Base-by-base conservation (phyloP, 75 land plant genomes). In the Sequoiadendron giganteum region DNA sequence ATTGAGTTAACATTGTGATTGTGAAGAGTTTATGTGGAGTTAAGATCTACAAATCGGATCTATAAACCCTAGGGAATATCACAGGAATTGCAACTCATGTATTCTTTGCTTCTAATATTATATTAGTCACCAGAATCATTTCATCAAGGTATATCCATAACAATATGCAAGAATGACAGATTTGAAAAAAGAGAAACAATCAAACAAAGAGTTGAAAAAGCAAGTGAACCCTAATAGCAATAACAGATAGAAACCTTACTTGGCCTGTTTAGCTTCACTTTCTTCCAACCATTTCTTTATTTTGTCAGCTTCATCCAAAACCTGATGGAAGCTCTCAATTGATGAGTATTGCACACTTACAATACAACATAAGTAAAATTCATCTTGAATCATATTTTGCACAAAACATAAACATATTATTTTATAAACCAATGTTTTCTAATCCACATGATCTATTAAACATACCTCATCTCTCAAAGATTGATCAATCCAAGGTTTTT, bases 401-500 rank as follows among this genome's bases (percentile, higher is more conserved):
- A 39, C 88, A 19, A 61, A 42, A 65, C 16, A 18, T 61, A 25
- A 86, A 78, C 21, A 38, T 3, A 38, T 21, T 18, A 3, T 65
- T 18, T 65, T 65, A 28, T 30, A 70, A 19, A 86, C 56, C 58
- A 32, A 28, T 68, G 68, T 1, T 2, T 39, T 43, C 76, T 83
- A 84, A 16, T 61, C 16, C 48, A 25, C 49, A 40, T 83, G 48
- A 65, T 30, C 45, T 19, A 15, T 42, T 58, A 39, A 2, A 49
- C 86, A 32, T 36, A 96, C 97, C 96, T 96, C 96, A 52, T 95
- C 93, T 32, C 91, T 89, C 84, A 80, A 93, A 32, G 88, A 82
- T 89, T 91, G 93, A 3, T 91, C 91, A 73, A 97, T 88, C 98
- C 98, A 97, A 55, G 97, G 85, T 88, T 97, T 97, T 36, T 90